A percentile compares a stretch with the other conserved stretches of the same genome.
phyloP scores from a whole-genome alignment of 2,329 filamentous ascomycete genomes.

The Sordariomycetes sp. region DNA sequence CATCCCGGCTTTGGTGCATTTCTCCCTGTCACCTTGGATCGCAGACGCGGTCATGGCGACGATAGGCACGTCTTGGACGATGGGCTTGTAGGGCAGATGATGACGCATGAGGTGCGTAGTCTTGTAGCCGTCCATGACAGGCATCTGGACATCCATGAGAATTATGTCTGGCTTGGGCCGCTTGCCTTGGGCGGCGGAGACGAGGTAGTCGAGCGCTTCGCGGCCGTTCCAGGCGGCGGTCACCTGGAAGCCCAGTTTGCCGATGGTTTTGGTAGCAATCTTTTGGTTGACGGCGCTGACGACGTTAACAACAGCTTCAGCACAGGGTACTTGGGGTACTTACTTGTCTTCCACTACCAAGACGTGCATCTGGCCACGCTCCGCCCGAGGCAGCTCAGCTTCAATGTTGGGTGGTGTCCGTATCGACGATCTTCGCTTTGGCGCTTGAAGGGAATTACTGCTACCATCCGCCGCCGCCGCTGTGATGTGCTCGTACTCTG shows the following conservation, averaged over 20 bases:
- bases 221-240: slow-evolving; percentile 69
- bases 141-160: slow-evolving; percentile 71
- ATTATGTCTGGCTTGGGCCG: slow-evolving; percentile 62
- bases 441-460: slow-evolving; percentile 1
- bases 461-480: slow-evolving; percentile 18
- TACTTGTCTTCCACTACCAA: slow-evolving; percentile 76
- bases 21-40: slow-evolving; percentile 68
- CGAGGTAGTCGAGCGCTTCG: slow-evolving; percentile 67
- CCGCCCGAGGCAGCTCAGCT: slow-evolving; percentile 41
- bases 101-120: slow-evolving; percentile 67
- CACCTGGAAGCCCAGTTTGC: slow-evolving; percentile 63
- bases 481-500: slow-evolving; percentile 45
- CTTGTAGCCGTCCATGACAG: slow-evolving; percentile 68
- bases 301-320: slow-evolving; percentile 8
- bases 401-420: slow-evolving; percentile 28
- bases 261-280: slow-evolving; percentile 67
- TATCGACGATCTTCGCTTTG: slow-evolving; percentile 21
- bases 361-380: slow-evolving; percentile 57
- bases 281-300: slow-evolving; percentile 58
- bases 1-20: slow-evolving; percentile 66
- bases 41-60: slow-evolving; percentile 77
- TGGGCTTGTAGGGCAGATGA: slow-evolving; percentile 53
- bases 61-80: slow-evolving; percentile 57
- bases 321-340: slow-evolving; percentile 21
- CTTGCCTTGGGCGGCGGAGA: slow-evolving; percentile 38